These are phyloP conservation scores for Nigrospora sphaerica DNA, from an alignment of 2,329 filamentous ascomycete genomes.

Conservation along the genomic window DNA sequence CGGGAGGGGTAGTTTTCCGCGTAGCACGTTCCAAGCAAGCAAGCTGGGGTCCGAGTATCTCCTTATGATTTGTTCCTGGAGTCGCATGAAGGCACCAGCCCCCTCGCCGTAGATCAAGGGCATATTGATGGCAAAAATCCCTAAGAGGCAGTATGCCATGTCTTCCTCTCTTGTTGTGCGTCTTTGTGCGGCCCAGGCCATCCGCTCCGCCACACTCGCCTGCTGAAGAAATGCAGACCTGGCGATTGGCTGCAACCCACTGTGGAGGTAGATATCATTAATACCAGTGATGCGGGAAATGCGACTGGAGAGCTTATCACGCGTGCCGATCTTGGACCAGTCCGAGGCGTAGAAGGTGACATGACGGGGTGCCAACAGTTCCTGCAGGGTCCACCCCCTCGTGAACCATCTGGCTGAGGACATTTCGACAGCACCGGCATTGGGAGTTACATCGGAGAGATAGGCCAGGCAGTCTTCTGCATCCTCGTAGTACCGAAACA, in stretches of 20 bases:
- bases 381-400: constrained; percentile 14
- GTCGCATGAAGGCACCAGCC: not conserved
- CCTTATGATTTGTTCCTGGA: not conserved
- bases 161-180: not conserved
- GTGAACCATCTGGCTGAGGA: constrained; percentile 1
- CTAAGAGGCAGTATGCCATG: constrained; percentile 1
- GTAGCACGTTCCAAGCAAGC: not conserved
- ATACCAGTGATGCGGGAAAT: not conserved
- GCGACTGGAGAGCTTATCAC: not conserved
- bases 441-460: constrained; percentile 10
- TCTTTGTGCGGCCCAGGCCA: not conserved
- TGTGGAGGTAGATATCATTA: no score
- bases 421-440: not conserved
- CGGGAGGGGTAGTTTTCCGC: no score
- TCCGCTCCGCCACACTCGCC: not conserved
- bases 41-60: not conserved
- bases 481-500: constrained; percentile 16
- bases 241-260: no score
- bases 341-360: constrained; percentile 8
- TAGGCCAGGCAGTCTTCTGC: constrained; percentile 15
- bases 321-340: constrained; percentile 3
- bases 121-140: not conserved
- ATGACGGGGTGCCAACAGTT: constrained; percentile 9
- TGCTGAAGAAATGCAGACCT: no score
- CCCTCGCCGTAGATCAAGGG: not conserved